These are phyloP conservation scores for Paralagenidium karlingii DNA, from an alignment of 352 stramenopile species.

Conservation along the genomic window DNA sequence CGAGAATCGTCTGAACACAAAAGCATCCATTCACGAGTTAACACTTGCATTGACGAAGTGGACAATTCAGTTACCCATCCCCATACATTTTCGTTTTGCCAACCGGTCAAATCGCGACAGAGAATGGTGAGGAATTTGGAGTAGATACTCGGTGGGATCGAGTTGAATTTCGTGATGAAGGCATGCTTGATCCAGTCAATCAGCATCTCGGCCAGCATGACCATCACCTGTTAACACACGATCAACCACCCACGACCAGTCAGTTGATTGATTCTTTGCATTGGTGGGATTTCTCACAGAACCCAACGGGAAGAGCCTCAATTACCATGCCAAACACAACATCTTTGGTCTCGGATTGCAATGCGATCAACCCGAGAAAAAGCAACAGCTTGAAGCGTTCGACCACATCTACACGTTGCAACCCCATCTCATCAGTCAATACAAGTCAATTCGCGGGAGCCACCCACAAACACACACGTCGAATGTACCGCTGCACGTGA, in stretches of 20 bases:
- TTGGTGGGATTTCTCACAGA: neutral
- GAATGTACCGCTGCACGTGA: constrained; percentile 91
- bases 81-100: constrained; percentile 85
- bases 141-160: constrained; percentile 89
- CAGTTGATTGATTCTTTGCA: neutral
- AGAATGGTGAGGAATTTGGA: constrained; percentile 92
- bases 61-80: constrained; percentile 5
- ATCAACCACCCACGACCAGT: too few relatives aligned
- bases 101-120: constrained; percentile 90
- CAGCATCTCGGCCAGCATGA: constrained; percentile 89
- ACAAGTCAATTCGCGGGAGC: neutral
- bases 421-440: neutral
- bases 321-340: constrained; percentile 62
- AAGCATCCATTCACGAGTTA: neutral
- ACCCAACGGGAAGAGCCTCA: neutral
- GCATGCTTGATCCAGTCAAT: constrained; percentile 98
- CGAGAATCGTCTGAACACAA: constrained; percentile 73
- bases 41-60: neutral
- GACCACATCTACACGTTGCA: constrained; percentile 92
- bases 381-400: constrained; percentile 97
- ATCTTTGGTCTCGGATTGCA: constrained; percentile 75
- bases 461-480: constrained; percentile 1
- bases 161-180: constrained; percentile 99
- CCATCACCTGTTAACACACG: constrained; percentile 67
- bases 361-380: constrained; percentile 92